These are phyloP conservation scores for Pestalotiopsis sp. DNA, from an alignment of 2,329 filamentous ascomycete species.

Conservation along the genomic window DNA sequence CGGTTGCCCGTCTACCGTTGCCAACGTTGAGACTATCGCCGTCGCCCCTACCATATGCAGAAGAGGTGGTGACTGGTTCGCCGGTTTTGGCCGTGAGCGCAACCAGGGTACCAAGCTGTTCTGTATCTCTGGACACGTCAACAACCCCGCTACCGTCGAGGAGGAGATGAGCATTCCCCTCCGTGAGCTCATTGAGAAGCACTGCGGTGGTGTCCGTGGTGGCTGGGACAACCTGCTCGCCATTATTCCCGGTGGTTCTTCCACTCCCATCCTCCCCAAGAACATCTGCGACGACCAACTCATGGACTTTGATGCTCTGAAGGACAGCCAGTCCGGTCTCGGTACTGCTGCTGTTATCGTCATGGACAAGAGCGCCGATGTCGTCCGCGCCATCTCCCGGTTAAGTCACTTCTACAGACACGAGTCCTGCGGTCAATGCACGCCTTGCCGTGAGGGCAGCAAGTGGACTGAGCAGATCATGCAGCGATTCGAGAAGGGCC, in stretches of 20 bases:
- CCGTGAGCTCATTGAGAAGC: constrained; percentile 94
- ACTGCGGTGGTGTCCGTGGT: constrained; percentile 94
- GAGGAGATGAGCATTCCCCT: constrained; percentile 99
- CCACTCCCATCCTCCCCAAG: constrained; percentile 93
- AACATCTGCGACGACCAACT: constrained; percentile 88
- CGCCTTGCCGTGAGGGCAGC: constrained; percentile 97
- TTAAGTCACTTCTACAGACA: constrained; percentile 98
- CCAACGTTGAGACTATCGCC: constrained; percentile 96
- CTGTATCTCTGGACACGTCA: constrained; percentile 98
- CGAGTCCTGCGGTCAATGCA: constrained; percentile 98
- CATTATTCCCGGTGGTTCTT: constrained; percentile 94
- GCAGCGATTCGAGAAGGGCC: constrained; percentile 90
- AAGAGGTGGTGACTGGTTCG: constrained; percentile 91
- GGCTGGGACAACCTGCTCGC: constrained; percentile 98
- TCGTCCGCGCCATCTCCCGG: constrained; percentile 90
- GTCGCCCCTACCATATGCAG: constrained; percentile 95
- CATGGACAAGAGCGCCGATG: constrained; percentile 97
- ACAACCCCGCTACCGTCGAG: constrained; percentile 97
- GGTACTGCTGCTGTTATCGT: constrained; percentile 98
- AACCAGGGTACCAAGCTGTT: constrained; percentile 98
- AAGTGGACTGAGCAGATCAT: constrained; percentile 99
- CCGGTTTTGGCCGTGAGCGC: constrained; percentile 88
- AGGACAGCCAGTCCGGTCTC: constrained; percentile 96
- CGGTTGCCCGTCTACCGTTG: constrained; percentile 95
- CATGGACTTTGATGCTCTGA: constrained; percentile 98